These are phyloP conservation scores for Candida buenavistaensis DNA, from an alignment of 1,139 yeast species.

Conservation along the genomic window DNA sequence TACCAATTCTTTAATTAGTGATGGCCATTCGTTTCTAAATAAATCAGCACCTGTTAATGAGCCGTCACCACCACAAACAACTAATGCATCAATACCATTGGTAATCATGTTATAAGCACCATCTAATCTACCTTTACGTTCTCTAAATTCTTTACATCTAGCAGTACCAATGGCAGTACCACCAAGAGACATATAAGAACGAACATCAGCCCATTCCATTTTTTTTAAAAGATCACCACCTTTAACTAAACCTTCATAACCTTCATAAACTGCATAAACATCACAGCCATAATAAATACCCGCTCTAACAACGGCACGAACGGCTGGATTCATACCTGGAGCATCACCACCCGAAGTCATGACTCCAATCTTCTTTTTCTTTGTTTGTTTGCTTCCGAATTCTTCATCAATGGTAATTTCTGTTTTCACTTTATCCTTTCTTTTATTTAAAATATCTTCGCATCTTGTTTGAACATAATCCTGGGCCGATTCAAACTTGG, in stretches of 20 bases:
- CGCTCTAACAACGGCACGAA: constrained; percentile 89
- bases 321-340: constrained; percentile 97
- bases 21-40: constrained; percentile 93
- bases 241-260: constrained; percentile 88
- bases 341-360: constrained; percentile 99
- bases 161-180: constrained; percentile 98
- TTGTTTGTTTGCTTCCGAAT: constrained; percentile 14
- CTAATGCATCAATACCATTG: constrained; percentile 90
- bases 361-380: constrained; percentile 72
- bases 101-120: constrained; percentile 84
- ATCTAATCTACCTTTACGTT: constrained; percentile 75
- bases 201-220: constrained; percentile 89
- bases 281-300: constrained; percentile 90
- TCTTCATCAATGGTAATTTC: constrained; percentile 3
- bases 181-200: constrained; percentile 88
- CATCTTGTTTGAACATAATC: constrained; percentile 21
- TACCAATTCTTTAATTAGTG: constrained; percentile 69
- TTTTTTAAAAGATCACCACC: constrained; percentile 78
- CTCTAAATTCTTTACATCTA: constrained; percentile 81
- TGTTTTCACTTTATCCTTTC: constrained; percentile 1
- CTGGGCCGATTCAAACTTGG: constrained; percentile 28
- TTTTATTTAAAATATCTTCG: constrained; percentile 11
- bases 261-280: constrained; percentile 92
- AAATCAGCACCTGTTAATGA: constrained; percentile 96
- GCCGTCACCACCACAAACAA: constrained; percentile 99